Conservation (phyloP, 352 stramenopile species). For the Thalassiosira hispida region DNA sequence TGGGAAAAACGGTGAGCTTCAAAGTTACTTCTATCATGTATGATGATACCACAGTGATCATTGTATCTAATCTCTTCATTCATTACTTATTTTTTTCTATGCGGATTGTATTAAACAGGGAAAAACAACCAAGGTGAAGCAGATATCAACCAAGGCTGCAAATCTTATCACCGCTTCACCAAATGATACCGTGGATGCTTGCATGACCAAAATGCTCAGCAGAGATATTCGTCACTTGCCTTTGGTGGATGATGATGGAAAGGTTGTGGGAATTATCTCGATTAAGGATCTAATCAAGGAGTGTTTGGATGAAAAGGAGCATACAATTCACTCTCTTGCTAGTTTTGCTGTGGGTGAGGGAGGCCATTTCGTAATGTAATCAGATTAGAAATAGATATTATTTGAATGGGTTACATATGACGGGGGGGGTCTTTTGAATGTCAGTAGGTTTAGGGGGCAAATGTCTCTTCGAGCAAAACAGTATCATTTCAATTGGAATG, state of each 20-base stretch:
- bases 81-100: not conserved
- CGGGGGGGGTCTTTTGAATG: not conserved
- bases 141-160: constrained; percentile 93
- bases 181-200: constrained; percentile 88
- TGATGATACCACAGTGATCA: no score
- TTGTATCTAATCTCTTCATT: not conserved
- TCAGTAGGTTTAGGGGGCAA: not conserved
- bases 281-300: constrained; percentile 95
- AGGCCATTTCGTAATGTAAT: constrained; percentile 65
- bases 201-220: constrained; percentile 96
- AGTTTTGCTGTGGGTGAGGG: constrained; percentile 78
- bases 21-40: not conserved
- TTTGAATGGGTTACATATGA: no score
- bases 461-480: not conserved
- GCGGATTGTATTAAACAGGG: constrained; percentile 20
- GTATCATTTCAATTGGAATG: no score
- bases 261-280: constrained; percentile 87
- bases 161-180: constrained; percentile 89
- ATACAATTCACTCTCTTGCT: constrained; percentile 73
- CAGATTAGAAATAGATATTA: no score
- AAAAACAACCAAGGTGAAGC: constrained; percentile 87
- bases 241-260: constrained; percentile 89
- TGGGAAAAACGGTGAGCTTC: constrained; percentile 83
- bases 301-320: constrained; percentile 86
- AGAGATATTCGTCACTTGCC: constrained; percentile 94